phyloP scores from a whole-genome alignment of 805 yeast genomes.

The Saccharomycopsis malanga region DNA sequence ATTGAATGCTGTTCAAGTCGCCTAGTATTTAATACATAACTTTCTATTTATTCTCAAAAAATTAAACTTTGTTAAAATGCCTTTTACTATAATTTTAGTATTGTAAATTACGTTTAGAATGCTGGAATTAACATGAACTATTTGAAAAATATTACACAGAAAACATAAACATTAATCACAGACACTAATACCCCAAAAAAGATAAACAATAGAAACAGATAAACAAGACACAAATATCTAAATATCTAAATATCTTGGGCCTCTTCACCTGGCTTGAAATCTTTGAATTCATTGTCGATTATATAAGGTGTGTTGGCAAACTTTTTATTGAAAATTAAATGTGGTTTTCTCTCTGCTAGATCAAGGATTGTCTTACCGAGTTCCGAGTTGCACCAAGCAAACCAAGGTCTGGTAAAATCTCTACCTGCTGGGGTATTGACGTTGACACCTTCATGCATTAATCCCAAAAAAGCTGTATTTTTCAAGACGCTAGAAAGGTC shows the following conservation, averaged over 20 bases:
- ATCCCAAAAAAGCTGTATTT: constrained; percentile 67
- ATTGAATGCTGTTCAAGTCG: no score
- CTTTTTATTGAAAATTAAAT: constrained; percentile 52
- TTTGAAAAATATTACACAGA: no score
- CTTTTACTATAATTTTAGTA: no score
- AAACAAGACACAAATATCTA: not conserved
- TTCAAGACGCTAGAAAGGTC: constrained; percentile 45
- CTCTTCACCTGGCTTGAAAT: not conserved
- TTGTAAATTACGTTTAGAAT: no score
- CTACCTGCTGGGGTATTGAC: constrained; percentile 45
- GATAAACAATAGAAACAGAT: not conserved
- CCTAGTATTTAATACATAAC: no score
- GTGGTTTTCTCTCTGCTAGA: constrained; percentile 65
- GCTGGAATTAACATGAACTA: no score
- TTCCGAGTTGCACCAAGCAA: constrained; percentile 91
- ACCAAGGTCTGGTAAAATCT: constrained; percentile 79
- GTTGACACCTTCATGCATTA: constrained; percentile 76
- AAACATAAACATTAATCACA: no score
- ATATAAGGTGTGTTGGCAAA: constrained; percentile 18
- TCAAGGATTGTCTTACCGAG: constrained; percentile 82
- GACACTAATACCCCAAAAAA: no score
- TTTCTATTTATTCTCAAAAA: no score
- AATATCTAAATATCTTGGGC: not conserved
- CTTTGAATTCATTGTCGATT: constrained; percentile 14
- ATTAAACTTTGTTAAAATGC: no score